A percentile compares a stretch with the other conserved stretches of the same genome.
These are phyloP conservation scores for Calonectria henricotiae DNA, from an alignment of 2,329 filamentous ascomycete genomes.

Conservation along the genomic window DNA sequence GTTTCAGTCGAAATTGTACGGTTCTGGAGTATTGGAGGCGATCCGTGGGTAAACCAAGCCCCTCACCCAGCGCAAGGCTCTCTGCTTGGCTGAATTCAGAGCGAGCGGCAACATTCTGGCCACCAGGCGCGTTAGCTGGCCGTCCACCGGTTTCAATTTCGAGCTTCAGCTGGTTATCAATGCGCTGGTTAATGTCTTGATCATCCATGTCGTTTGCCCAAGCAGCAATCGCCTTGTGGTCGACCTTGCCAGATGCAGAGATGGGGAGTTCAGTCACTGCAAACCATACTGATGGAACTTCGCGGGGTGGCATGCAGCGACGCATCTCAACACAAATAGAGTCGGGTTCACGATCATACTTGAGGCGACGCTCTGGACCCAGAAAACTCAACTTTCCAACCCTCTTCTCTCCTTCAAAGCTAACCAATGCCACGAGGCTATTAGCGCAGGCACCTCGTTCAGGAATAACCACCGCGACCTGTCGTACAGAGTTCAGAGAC, in stretches of 20 bases:
- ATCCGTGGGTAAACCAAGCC: not conserved
- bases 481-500: not conserved
- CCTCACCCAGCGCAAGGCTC: conserved; percentile 1
- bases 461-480: not conserved
- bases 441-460: conserved; percentile 7
- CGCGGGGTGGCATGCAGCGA: not conserved
- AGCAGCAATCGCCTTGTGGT: not conserved
- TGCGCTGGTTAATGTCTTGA: not conserved
- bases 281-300: conserved; percentile 9
- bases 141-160: not conserved
- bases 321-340: not conserved
- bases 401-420: conserved; percentile 11
- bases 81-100: conserved; percentile 1
- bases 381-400: not conserved
- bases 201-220: conserved; percentile 5
- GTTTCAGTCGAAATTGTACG: not conserved
- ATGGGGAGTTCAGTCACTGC: conserved; percentile 11
- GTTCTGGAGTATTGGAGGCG: conserved; percentile 8
- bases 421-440: conserved; percentile 1
- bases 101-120: not conserved
- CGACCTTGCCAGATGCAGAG: not conserved
- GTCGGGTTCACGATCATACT: conserved; percentile 6
- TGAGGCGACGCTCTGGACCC: not conserved
- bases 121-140: not conserved
- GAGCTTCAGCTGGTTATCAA: conserved; percentile 3